A percentile compares a stretch with the other conserved stretches of the same genome.
These are phyloP conservation scores for Lyophyllum decastes DNA, from an alignment of 768 basidiomycete genomes.

Conservation along the genomic window DNA sequence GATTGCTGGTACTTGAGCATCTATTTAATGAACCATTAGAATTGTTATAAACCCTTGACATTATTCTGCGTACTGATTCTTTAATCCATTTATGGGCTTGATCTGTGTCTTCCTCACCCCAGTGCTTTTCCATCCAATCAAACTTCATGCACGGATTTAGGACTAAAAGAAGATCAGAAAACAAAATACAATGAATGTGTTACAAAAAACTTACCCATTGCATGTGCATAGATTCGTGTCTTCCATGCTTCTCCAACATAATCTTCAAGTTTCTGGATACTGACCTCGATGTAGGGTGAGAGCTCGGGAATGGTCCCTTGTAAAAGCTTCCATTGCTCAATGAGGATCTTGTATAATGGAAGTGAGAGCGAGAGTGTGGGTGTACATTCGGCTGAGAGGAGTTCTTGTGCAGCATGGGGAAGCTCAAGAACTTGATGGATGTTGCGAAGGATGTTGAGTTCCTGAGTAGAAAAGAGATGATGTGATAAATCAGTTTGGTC, in stretches of 20 bases:
- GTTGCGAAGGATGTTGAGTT: conserved; percentile 25
- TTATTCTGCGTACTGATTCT: conserved; percentile 16
- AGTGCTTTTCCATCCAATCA: conserved; percentile 18
- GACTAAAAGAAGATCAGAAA: conserved; percentile 11
- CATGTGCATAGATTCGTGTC: conserved; percentile 29
- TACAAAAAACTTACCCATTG: conserved; percentile 25
- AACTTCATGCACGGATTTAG: conserved; percentile 22
- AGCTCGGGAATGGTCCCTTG: conserved; percentile 22
- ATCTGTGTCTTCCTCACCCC: conserved; percentile 6
- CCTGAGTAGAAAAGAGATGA: conserved; percentile 5
- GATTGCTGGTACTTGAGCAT: conserved; percentile 8
- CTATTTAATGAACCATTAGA: not conserved
- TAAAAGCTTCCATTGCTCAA: conserved; percentile 16
- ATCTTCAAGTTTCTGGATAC: conserved; percentile 31
- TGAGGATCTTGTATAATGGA: conserved; percentile 31
- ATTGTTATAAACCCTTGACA: not conserved
- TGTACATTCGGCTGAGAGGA: conserved; percentile 33
- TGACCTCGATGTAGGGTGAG: conserved; percentile 23
- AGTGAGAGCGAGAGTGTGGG: conserved; percentile 33
- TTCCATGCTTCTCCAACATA: conserved; percentile 25
- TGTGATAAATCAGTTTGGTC: conserved; percentile 16
- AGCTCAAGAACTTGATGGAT: conserved; percentile 27
- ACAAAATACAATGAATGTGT: not conserved
- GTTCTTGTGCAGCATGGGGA: conserved; percentile 31
- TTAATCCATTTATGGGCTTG: conserved; percentile 18